Base-by-base conservation (phyloP, 805 yeast species). In the Starmerella bacillaris region DNA sequence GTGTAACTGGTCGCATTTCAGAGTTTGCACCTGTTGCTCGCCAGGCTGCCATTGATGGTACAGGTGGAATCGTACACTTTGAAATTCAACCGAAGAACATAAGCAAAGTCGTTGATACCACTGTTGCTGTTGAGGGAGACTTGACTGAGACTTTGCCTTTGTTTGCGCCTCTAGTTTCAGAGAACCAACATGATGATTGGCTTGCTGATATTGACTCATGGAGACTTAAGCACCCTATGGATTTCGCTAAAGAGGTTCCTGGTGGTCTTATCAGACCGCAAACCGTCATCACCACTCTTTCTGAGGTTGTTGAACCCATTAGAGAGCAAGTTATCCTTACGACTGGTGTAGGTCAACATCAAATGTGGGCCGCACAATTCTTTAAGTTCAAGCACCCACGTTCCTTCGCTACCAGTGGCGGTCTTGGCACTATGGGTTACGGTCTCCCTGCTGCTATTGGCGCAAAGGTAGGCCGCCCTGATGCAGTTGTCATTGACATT, bases 351-450 rank as follows among this genome's bases (percentile, higher is more conserved):
- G 98, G 98, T 41, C 98, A 89, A 67, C 98, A 86, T 68, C 98
- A 86, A 65, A 86, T 86, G 98, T 86, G 98, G 98, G 92, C 96
- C 26, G 96, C 96, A 20, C 98, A 89, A 64, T 84, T 83, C 60
- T 84, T 78, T 72, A 72, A 83, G 35, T 86, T 95, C 94, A 76
- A 74, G 42, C 62, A 69, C 43, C 98, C 98, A 50, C 73, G 96
- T 59, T 68, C 92, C 34, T 76, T 89, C 64, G 78, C 86, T 57
- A 83, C 96, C n/a, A 82, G 94, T 34, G 98, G 98, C 61, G 98
- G 98, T 50, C 69, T 86, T 51, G 98, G 98, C 51, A 86, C 98
- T 38, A 86, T 86, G 98, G 98, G 98, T 42, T 86, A 63, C 62
- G 98, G 98, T 45, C 63, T 86, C 44, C 98, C 98, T 20, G 77